phyloP scores from a whole-genome alignment of 2,329 filamentous ascomycete species.

The Phoma sp. region DNA sequence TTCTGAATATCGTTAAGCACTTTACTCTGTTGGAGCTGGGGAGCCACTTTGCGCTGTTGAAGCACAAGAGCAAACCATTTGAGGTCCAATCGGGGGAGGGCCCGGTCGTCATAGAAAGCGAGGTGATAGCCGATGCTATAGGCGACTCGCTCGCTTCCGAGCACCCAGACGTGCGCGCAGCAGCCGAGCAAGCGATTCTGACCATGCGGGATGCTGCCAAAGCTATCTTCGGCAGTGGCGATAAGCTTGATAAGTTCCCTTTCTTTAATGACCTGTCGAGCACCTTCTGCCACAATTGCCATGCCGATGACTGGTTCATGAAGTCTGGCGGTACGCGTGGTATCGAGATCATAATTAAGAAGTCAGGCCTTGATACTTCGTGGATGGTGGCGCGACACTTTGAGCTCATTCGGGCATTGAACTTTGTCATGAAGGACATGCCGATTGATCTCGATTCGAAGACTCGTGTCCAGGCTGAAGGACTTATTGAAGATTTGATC shows the following conservation, averaged over 20 bases:
- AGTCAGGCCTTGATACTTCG: conserved; percentile 79
- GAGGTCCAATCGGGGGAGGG: conserved; percentile 87
- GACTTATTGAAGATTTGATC: conserved; percentile 80
- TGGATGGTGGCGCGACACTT: conserved; percentile 85
- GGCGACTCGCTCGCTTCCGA: conserved; percentile 91
- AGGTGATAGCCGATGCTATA: conserved; percentile 85
- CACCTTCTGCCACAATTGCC: conserved; percentile 91
- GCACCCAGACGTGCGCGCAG: conserved; percentile 76
- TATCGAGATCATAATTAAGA: conserved; percentile 84
- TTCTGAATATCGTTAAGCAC: conserved; percentile 84
- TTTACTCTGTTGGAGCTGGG: conserved; percentile 91
- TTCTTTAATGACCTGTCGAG: conserved; percentile 85
- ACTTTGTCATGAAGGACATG: conserved; percentile 99
- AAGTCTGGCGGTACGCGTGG: conserved; percentile 92
- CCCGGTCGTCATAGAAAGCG: conserved; percentile 82
- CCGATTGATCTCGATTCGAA: conserved; percentile 90
- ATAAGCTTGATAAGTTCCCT: conserved; percentile 74
- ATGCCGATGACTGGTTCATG: conserved; percentile 98
- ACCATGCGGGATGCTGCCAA: conserved; percentile 77
- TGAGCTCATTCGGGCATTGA: conserved; percentile 87
- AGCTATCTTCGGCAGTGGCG: conserved; percentile 78
- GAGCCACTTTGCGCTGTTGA: conserved; percentile 78
- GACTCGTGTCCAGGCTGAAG: conserved; percentile 81
- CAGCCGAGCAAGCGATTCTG: conserved; percentile 78
- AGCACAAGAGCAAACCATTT: conserved; percentile 78